Base-by-base conservation (phyloP, 139 green algal species). In the Picochlorum sp. region DNA sequence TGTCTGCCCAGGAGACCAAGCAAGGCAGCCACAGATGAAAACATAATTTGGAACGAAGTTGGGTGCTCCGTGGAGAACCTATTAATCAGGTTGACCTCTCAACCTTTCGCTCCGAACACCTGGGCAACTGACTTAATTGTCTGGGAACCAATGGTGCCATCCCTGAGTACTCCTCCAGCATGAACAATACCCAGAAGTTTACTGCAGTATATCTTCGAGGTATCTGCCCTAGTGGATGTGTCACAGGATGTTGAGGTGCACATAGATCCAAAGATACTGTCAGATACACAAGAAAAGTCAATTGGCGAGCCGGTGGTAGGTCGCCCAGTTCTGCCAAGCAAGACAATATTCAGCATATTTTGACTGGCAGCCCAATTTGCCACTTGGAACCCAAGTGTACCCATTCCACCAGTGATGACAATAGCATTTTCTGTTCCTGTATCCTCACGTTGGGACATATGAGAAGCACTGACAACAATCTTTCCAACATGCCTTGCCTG, bases 401-500 rank as follows among this genome's bases (percentile, higher is more conserved):
- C 78, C 14, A 75, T n/a, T 16, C 78, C 78, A 7, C 78, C 78
- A 30, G 75, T 68, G 28, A 82, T 32, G 11, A 59, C 18, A 21
- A 72, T 34, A 14, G 49, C 57, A 34, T 66, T 20, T 23, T 44
- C 18, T 32, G 18, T 47, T 9, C 10, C 18, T 23, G 37, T 24
- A 24, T 45, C 55, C 45, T 62, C 44, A 62, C 28, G 14, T 23
- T 45, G 14, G 50, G 49, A 26, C 44, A 72, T 6, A 1, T 45
- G 45, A 6, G 70, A 49, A 28, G 49, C 88, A 57, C 69, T 83
- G 70, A 88, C 81, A 28, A 95, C 83, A 28, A 95, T 78, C 73
- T 95, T 95, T 73, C 88, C 88, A 32, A 95, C 78, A 59, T 93
- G 86, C 0, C 78, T 70, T 3, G 87, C 85, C 66, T 89, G 82